Conservation (phyloP, 495 filamentous ascomycete genomes). For the Penicillium lividum region DNA sequence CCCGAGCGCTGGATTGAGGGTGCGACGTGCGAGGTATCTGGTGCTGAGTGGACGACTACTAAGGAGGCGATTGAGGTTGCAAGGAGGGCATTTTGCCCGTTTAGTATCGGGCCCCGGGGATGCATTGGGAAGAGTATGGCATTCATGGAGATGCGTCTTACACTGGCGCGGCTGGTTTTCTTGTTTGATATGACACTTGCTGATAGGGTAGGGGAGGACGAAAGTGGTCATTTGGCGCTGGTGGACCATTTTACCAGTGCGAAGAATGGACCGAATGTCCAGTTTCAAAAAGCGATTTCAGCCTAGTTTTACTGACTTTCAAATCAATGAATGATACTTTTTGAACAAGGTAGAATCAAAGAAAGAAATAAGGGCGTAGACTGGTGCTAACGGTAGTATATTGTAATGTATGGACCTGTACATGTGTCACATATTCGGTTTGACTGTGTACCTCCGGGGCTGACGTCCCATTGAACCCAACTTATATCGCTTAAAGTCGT, state of each 20-base stretch:
- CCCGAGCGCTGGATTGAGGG: conserved; percentile 59
- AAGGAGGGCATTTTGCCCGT: conserved; percentile 54
- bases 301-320: background rate
- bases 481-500: no score
- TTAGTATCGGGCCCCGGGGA: conserved; percentile 56
- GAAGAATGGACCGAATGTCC: conserved; percentile 48
- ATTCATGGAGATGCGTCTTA: conserved; percentile 54
- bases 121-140: conserved; percentile 63
- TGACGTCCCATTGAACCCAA: no score
- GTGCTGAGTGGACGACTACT: conserved; percentile 32
- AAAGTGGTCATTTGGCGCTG: conserved; percentile 41
- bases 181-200: conserved; percentile 47
- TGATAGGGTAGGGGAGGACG: conserved; percentile 43
- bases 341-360: background rate
- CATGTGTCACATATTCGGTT: no score
- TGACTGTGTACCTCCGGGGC: no score
- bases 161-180: conserved; percentile 50
- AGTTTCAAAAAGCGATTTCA: conserved; percentile 26
- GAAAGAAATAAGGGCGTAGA: background rate
- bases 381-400: no score
- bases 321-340: background rate
- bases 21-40: conserved; percentile 26
- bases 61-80: conserved; percentile 43
- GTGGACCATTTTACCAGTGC: conserved; percentile 51
- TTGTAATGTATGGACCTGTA: no score